Base-by-base conservation (phyloP, 176 grass and related monocot genomes). In the Puccinellia tenuiflora region DNA sequence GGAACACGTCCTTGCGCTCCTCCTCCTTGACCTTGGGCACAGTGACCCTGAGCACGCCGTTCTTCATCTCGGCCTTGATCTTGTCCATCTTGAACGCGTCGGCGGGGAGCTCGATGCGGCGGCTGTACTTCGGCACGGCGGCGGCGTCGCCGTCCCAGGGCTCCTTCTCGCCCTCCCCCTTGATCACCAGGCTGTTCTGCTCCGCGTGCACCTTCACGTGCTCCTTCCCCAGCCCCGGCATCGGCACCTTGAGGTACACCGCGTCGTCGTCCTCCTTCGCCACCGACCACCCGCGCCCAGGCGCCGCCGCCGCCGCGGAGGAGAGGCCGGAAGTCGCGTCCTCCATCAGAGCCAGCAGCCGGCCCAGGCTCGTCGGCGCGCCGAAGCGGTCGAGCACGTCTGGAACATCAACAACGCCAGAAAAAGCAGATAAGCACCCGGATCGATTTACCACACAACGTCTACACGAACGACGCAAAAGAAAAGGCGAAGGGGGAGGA, bases 1-100 rank as follows among this genome's bases (percentile, higher is more conserved):
- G 76, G 81, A 92, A 88, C 10, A 90, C 83, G 38, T 96, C 86
- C 66, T 47, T 83, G 80, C 88, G 76, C 40, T 96, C 88, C 86
- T 91, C 86, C 17, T 77, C 2, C 86, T 91, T 93, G 7, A 88
- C 28, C 91, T 86, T 97, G 47, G 91, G 94, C 52, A 97, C 60
- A 25, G 88, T 85, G 12, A 93, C 78, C 78, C 63, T 89, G 57
- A 97, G 94, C 73, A 91, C 62, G 34, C 94, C 94, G 20, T 94
- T 90, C 85, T 97, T 97, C 94, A 93, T 97, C 91, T 88, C 91
- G 3, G 85, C 94, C 70, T 68, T 85, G 81, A 94, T 85, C 91
- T 82, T 55, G 74, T 97, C 91, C 89, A 97, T 68, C 87, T 62
- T 84, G 79, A 70, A 92, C 2, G 45, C 35, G 35, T 88, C 85